Conservation (phyloP, 306 rosid species). For the Gynostemma pentaphyllum region DNA sequence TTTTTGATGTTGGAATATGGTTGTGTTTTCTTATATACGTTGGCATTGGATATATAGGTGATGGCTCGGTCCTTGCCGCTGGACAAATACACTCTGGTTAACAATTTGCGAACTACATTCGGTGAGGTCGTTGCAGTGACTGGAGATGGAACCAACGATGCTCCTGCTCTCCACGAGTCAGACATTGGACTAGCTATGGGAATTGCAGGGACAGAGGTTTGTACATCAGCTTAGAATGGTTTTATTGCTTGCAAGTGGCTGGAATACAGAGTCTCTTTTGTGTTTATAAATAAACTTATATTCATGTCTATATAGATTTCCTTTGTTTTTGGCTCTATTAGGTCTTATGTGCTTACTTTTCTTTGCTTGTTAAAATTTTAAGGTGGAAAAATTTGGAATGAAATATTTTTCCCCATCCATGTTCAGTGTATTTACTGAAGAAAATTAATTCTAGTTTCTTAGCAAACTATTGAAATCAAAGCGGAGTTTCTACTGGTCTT, state of each 20-base stretch:
- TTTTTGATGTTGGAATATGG: slow-evolving; percentile 2
- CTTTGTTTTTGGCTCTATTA: neutral
- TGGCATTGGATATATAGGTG: slow-evolving; percentile 50
- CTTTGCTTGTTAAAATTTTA: neutral
- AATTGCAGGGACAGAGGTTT: slow-evolving; percentile 92
- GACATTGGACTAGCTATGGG: slow-evolving; percentile 99
- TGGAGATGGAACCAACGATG: slow-evolving; percentile 95
- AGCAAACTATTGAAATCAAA: neutral
- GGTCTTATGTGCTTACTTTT: neutral
- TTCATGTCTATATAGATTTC: neutral
- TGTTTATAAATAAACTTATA: neutral
- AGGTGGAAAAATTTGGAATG: neutral
- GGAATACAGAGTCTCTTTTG: neutral
- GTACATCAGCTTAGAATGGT: slow-evolving; percentile 10
- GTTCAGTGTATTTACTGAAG: neutral
- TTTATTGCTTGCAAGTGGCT: neutral
- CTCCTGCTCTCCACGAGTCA: slow-evolving; percentile 90
- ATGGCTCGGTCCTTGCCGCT: slow-evolving; percentile 85
- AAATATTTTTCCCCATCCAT: neutral
- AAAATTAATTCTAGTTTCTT: neutral
- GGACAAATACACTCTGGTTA: slow-evolving; percentile 72
- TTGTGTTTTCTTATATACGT: slow-evolving; percentile 15
- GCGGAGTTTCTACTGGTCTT: neutral
- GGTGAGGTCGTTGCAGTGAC: slow-evolving; percentile 93
- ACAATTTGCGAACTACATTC: slow-evolving; percentile 50